These are phyloP conservation scores for Xylaria longipes DNA, from an alignment of 495 filamentous ascomycete genomes.

Conservation along the genomic window DNA sequence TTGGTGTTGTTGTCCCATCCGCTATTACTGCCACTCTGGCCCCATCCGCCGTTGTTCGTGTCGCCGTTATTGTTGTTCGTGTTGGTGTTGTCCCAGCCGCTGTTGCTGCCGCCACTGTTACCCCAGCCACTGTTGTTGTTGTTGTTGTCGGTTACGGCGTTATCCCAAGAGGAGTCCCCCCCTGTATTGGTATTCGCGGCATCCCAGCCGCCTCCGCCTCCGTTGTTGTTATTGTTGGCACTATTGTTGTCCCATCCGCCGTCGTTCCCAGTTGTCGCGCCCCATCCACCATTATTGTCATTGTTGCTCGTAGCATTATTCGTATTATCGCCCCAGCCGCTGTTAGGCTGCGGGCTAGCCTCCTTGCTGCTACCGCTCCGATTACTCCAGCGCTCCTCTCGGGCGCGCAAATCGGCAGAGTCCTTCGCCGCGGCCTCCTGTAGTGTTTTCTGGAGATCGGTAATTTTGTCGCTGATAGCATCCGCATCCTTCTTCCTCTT, in stretches of 20 bases:
- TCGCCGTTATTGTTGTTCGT: constrained; percentile 25
- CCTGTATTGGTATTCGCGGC: constrained; percentile 15
- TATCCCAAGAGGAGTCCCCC: constrained; percentile 10
- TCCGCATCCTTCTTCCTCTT: constrained; percentile 9
- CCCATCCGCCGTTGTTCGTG: constrained; percentile 20
- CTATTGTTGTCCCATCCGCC: background rate
- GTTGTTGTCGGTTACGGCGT: constrained; percentile 22
- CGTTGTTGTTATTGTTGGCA: constrained; percentile 19
- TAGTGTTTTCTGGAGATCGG: background rate
- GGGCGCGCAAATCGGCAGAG: constrained; percentile 4
- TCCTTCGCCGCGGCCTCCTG: constrained; percentile 12
- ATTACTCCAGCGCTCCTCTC: constrained; percentile 28
- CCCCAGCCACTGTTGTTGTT: constrained; percentile 8
- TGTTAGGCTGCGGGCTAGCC: constrained; percentile 8
- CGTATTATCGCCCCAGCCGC: constrained; percentile 9
- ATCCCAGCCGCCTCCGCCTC: constrained; percentile 9
- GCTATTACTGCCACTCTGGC: background rate
- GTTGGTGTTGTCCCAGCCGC: constrained; percentile 12
- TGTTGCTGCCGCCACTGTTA: background rate
- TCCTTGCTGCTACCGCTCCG: constrained; percentile 28
- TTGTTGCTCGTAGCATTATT: constrained; percentile 22
- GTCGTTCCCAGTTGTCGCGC: background rate
- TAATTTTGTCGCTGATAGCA: background rate
- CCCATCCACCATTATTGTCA: constrained; percentile 1
- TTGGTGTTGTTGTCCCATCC: constrained; percentile 17